Evolutionary conservation across 768 basidiomycete species (phyloP).

Genomic region (Exsudoporus frostii): DNA sequence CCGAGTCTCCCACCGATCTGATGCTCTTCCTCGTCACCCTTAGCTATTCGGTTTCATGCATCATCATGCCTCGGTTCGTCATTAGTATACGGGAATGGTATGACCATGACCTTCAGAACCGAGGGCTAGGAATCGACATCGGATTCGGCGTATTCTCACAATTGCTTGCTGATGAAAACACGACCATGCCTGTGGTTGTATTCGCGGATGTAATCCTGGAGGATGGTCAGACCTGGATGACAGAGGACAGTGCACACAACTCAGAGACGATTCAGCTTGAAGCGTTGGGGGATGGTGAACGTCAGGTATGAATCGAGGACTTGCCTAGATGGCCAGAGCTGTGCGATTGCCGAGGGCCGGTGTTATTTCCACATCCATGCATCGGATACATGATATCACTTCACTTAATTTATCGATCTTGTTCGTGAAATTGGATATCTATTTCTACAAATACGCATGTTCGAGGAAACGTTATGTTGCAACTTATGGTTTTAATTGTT

Average conservation of each 20-base stretch:
- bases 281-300: too few relatives aligned
- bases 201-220: background rate
- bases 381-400: background rate
- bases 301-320: background rate
- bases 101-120: background rate
- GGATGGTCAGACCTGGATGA: background rate
- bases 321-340: background rate
- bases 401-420: too few relatives aligned
- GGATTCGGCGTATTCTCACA: constrained; percentile 6
- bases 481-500: too few relatives aligned
- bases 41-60: background rate
- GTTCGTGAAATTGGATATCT: too few relatives aligned
- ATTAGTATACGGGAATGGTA: constrained; percentile 10
- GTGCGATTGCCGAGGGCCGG: background rate
- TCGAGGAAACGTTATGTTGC: too few relatives aligned
- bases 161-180: background rate
- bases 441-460: too few relatives aligned
- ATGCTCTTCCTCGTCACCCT: background rate
- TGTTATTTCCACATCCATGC: background rate
- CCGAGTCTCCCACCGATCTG: background rate
- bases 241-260: background rate
- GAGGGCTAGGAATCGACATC: constrained; percentile 5
- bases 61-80: constrained; percentile 16
- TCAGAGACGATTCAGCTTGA: background rate
- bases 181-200: background rate